A percentile compares a stretch with the other conserved stretches of the same genome.
These are phyloP conservation scores for Wickerhamiella spandovensis DNA, from an alignment of 805 yeast species.

Conservation along the genomic window DNA sequence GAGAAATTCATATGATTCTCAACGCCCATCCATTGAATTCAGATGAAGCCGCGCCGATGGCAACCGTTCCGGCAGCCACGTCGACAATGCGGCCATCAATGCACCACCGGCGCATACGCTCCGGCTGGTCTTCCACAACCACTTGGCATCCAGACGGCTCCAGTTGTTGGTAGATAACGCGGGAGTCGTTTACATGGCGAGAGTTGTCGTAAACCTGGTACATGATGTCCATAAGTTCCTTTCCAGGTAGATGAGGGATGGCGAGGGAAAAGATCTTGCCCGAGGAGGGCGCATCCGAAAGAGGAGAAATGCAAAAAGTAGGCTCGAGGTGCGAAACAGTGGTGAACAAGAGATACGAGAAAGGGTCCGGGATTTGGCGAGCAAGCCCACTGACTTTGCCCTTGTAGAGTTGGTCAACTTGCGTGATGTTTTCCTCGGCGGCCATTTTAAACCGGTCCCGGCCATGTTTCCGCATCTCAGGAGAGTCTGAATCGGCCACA, in stretches of 20 bases:
- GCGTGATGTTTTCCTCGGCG: constrained; percentile 38
- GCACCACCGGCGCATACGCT: constrained; percentile 40
- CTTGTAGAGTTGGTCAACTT: constrained; percentile 36
- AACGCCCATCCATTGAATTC: constrained; percentile 22
- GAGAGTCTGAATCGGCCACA: constrained; percentile 66
- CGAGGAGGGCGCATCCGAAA: constrained; percentile 32
- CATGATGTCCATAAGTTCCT: constrained; percentile 41
- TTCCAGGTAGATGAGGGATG: constrained; percentile 27
- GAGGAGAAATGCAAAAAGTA: constrained; percentile 50
- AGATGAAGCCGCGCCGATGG: constrained; percentile 12
- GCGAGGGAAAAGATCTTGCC: constrained; percentile 33
- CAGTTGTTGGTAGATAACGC: constrained; percentile 35
- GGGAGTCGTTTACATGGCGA: constrained; percentile 34
- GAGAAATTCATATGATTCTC: background rate
- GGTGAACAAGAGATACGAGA: constrained; percentile 47
- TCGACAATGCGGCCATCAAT: constrained; percentile 48
- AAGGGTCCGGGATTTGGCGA: constrained; percentile 18
- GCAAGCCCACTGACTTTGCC: constrained; percentile 26
- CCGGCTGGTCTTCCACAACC: constrained; percentile 21
- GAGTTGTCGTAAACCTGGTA: constrained; percentile 44
- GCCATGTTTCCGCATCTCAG: constrained; percentile 53
- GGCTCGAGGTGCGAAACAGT: constrained; percentile 45
- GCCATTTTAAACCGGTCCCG: constrained; percentile 56
- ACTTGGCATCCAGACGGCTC: constrained; percentile 3
- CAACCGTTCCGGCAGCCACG: constrained; percentile 17